Evolutionary conservation across 2,329 filamentous ascomycete species (phyloP).

Genomic region (Sordariomycetes sp.): DNA sequence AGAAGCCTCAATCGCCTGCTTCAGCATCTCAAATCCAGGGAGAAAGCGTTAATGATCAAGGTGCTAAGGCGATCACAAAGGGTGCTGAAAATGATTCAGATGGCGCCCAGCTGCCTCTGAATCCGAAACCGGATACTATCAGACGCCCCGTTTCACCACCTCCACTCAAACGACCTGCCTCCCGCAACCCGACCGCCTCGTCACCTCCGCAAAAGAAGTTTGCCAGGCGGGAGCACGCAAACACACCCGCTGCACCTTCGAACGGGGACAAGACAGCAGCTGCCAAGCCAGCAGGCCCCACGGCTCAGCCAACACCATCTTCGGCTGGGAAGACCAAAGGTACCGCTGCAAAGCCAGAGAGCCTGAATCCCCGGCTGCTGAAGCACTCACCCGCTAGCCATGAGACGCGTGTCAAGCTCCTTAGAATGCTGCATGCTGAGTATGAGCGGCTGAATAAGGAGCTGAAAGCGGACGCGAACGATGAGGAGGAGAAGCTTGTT

Average conservation of each 20-base stretch:
- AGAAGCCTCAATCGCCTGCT: slow-evolving; percentile 7
- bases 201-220: background rate
- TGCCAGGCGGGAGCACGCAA: no score
- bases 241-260: slow-evolving; percentile 1
- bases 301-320: background rate
- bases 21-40: background rate
- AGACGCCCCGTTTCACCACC: slow-evolving; percentile 23
- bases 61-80: no score
- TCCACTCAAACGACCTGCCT: slow-evolving; percentile 9
- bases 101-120: background rate
- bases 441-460: slow-evolving; percentile 59
- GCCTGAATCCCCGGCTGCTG: slow-evolving; percentile 59
- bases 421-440: slow-evolving; percentile 57
- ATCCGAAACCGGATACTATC: slow-evolving; percentile 12
- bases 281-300: background rate
- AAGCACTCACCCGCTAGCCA: slow-evolving; percentile 47
- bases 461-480: slow-evolving; percentile 37
- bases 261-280: background rate
- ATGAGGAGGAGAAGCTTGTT: slow-evolving; percentile 40
- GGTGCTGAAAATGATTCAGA: background rate
- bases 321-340: background rate
- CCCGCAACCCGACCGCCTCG: background rate
- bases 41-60: background rate
- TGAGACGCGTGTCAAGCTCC: slow-evolving; percentile 43
- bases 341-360: slow-evolving; percentile 25